phyloP scores from a whole-genome alignment of 2,329 filamentous ascomycete genomes.

The Diaporthe velutina region DNA sequence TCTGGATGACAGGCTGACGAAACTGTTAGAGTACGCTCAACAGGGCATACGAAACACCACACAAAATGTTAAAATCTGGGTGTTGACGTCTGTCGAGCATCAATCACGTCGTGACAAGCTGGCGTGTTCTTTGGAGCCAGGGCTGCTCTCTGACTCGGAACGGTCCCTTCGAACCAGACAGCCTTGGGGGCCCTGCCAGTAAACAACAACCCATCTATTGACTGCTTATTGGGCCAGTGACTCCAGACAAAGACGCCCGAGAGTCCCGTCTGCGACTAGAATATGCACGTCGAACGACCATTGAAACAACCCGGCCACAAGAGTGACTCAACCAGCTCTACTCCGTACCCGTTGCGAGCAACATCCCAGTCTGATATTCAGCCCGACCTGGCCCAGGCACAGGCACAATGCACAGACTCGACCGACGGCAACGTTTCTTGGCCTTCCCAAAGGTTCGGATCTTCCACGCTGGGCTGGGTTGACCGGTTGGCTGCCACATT shows the following conservation, averaged over 20 bases:
- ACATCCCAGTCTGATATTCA: conserved; percentile 28
- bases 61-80: not conserved
- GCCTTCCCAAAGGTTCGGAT: conserved; percentile 18
- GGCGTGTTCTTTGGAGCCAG: not conserved
- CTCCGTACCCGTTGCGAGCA: conserved; percentile 32
- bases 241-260: not conserved
- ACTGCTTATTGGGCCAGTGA: not conserved
- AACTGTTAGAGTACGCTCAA: not conserved
- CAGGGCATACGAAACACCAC: not conserved
- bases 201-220: not conserved
- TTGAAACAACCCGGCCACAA: conserved; percentile 23
- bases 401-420: conserved; percentile 27
- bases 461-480: conserved; percentile 1
- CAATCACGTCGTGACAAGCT: not conserved
- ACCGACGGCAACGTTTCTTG: conserved; percentile 26
- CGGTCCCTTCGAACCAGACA: not conserved
- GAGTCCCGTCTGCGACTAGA: conserved; percentile 2
- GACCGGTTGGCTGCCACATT: not conserved
- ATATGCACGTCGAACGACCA: conserved; percentile 3
- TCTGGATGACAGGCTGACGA: not conserved
- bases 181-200: not conserved
- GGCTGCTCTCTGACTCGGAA: conserved; percentile 17
- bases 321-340: conserved; percentile 16
- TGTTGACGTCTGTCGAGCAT: not conserved
- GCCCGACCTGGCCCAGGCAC: conserved; percentile 15